Conservation (phyloP, 2,329 filamentous ascomycete genomes). For the Neurospora sp. region DNA sequence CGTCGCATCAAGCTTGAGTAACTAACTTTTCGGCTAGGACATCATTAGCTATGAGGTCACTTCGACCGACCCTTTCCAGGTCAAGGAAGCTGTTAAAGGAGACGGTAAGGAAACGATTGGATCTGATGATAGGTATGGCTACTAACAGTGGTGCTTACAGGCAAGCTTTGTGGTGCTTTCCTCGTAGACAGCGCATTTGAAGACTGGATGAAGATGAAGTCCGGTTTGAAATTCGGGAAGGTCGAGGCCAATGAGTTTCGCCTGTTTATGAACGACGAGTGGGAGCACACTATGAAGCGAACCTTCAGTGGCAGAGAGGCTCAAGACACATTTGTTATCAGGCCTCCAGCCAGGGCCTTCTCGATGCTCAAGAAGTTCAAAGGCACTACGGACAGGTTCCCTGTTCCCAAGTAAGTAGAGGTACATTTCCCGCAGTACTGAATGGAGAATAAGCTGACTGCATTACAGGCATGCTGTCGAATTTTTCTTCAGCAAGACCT, state of each 20-base stretch:
- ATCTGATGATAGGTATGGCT: not conserved
- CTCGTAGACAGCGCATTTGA: constrained; percentile 2
- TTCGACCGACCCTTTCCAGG: not conserved
- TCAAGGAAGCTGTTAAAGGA: constrained; percentile 1
- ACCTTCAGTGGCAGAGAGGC: not conserved
- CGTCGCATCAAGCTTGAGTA: not conserved
- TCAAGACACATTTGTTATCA: not conserved
- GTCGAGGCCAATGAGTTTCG: not conserved
- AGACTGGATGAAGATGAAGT: not conserved
- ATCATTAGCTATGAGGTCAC: not conserved
- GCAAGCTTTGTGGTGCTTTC: constrained; percentile 2
- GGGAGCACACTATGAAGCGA: not conserved
- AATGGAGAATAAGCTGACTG: not conserved
- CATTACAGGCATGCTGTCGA: not conserved
- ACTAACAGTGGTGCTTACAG: not conserved
- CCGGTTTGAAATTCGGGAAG: not conserved
- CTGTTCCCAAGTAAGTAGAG: not conserved
- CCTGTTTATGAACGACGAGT: not conserved
- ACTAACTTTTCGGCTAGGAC: not conserved
- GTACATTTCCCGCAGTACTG: not conserved
- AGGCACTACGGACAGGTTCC: not conserved
- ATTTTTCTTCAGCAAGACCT: not conserved
- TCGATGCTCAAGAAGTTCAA: not conserved
- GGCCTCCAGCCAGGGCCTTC: not conserved
- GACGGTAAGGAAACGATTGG: not conserved